These are phyloP conservation scores for Thielaviopsis ethacetica DNA, from an alignment of 2,329 filamentous ascomycete species.

Conservation along the genomic window DNA sequence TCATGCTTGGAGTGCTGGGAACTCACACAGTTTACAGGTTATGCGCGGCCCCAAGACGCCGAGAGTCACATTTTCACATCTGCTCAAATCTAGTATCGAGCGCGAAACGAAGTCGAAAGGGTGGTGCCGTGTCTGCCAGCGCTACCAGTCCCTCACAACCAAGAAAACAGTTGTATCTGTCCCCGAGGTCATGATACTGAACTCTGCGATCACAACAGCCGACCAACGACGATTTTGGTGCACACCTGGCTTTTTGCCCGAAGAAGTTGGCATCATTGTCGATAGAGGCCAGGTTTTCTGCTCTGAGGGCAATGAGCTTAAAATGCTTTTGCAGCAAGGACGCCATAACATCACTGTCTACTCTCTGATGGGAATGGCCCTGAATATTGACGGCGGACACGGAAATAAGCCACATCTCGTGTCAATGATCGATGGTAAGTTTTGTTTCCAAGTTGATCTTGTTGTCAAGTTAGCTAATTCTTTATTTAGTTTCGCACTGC, in stretches of 20 bases:
- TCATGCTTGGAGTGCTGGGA: background rate
- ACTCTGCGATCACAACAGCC: constrained; percentile 55
- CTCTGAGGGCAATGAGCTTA: constrained; percentile 82
- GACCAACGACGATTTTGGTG: constrained; percentile 75
- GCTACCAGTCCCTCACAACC: constrained; percentile 77
- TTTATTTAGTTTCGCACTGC: constrained; percentile 9
- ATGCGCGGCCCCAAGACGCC: constrained; percentile 31
- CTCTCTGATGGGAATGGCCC: constrained; percentile 76
- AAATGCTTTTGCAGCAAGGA: constrained; percentile 60
- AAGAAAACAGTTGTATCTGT: constrained; percentile 70
- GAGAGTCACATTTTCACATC: constrained; percentile 63
- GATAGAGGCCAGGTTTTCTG: constrained; percentile 87
- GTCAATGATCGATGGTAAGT: constrained; percentile 68
- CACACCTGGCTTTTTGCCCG: constrained; percentile 76
- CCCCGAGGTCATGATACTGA: constrained; percentile 76
- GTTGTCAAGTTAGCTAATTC: background rate
- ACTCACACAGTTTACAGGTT: constrained; percentile 1
- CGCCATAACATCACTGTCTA: constrained; percentile 75
- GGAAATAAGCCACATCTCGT: constrained; percentile 83
- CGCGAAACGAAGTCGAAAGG: constrained; percentile 76
- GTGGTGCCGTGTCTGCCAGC: constrained; percentile 82
- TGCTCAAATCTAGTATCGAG: constrained; percentile 86
- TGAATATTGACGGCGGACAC: constrained; percentile 65
- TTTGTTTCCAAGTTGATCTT: background rate
- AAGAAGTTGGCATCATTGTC: constrained; percentile 84